phyloP scores from a whole-genome alignment of 192 early-diverging fungal species.

The Backusella parvicylindrica region DNA sequence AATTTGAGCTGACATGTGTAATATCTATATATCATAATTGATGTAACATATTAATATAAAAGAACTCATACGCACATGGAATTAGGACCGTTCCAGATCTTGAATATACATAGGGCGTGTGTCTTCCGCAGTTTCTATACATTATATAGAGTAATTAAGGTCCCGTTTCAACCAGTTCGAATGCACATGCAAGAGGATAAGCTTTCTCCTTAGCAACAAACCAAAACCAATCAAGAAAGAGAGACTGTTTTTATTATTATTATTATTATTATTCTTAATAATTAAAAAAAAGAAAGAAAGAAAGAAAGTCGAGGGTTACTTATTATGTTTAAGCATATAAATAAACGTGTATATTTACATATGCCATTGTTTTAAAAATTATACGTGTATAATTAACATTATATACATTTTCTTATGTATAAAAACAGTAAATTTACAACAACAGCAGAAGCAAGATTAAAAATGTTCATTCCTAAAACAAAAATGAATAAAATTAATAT shows the following conservation, averaged over 20 bases:
- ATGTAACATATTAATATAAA: not conserved
- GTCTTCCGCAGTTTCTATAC: not conserved
- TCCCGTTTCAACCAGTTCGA: not conserved
- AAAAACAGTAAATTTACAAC: not conserved
- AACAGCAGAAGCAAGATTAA: not conserved
- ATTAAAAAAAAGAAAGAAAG: no score
- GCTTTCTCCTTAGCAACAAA: not conserved
- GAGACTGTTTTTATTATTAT: not conserved
- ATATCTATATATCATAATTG: not conserved
- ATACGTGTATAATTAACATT: not conserved
- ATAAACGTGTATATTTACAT: not conserved
- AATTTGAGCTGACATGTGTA: not conserved
- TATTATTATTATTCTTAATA: not conserved
- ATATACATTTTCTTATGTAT: not conserved
- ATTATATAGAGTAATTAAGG: not conserved
- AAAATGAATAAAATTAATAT: not conserved
- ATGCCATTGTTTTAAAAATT: not conserved
- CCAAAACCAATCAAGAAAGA: not conserved
- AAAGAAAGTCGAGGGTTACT: no score
- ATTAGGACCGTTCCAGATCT: not conserved
- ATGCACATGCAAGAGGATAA: not conserved
- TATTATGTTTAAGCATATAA: no score
- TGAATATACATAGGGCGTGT: not conserved
- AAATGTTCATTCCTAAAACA: not conserved
- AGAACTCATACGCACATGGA: not conserved